These are phyloP conservation scores for Citrus hindsii DNA, from an alignment of 345 rosid genomes.

Conservation along the genomic window DNA sequence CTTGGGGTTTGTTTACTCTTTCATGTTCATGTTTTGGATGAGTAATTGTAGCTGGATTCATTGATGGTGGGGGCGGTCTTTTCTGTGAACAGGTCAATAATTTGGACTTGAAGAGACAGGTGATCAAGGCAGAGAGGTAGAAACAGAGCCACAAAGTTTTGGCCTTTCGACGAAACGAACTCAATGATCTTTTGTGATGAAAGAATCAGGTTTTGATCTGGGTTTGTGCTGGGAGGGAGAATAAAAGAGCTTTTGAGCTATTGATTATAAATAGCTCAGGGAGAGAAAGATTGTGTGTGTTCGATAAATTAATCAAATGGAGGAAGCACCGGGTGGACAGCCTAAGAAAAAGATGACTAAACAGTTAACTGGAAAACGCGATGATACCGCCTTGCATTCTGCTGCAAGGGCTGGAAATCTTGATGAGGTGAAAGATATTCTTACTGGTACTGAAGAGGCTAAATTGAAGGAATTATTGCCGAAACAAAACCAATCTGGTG, in stretches of 20 bases:
- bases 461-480: slow-evolving; percentile 48
- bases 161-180: not conserved
- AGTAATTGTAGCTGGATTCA: not conserved
- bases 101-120: slow-evolving; percentile 12
- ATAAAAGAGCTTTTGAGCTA: not conserved
- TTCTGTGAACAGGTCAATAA: slow-evolving; percentile 19
- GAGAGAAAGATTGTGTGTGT: not conserved
- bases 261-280: not conserved
- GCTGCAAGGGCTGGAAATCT: slow-evolving; percentile 73
- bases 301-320: slow-evolving; percentile 24
- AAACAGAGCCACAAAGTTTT: slow-evolving; percentile 6
- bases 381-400: slow-evolving; percentile 73
- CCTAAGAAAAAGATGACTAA: slow-evolving; percentile 72
- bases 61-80: not conserved
- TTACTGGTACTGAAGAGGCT: slow-evolving; percentile 36
- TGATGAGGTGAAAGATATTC: slow-evolving; percentile 42
- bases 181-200: slow-evolving; percentile 1
- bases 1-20: slow-evolving; percentile 3
- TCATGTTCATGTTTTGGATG: not conserved
- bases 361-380: slow-evolving; percentile 82
- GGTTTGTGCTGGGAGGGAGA: slow-evolving; percentile 29
- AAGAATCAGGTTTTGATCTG: slow-evolving; percentile 37
- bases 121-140: slow-evolving; percentile 19
- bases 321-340: slow-evolving; percentile 17
- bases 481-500: slow-evolving; percentile 88